A percentile compares a stretch with the other conserved stretches of the same genome.
phyloP scores from a whole-genome alignment of 495 filamentous ascomycete species.

The Poronia punctata region DNA sequence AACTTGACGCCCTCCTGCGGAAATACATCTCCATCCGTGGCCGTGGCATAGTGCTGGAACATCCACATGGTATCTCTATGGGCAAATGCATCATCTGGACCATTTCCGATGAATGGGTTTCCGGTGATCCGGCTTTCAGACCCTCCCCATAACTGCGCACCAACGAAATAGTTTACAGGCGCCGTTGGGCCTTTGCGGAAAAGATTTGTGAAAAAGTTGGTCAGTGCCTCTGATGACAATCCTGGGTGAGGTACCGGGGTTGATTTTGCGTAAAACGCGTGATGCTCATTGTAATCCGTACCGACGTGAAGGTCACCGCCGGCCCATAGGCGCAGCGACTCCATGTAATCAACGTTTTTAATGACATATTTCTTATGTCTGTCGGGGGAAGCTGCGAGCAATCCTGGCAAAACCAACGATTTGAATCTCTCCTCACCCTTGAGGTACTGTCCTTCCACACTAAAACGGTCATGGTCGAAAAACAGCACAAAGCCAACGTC shows the following conservation, averaged over 20 bases:
- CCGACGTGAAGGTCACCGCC: conserved; percentile 23
- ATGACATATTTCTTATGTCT: conserved; percentile 7
- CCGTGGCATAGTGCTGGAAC: conserved; percentile 41
- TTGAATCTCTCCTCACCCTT: conserved; percentile 17
- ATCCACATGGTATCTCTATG: conserved; percentile 43
- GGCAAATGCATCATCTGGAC: conserved; percentile 32
- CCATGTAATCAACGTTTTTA: conserved; percentile 18
- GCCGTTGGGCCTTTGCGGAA: conserved; percentile 1
- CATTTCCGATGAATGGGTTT: conserved; percentile 26
- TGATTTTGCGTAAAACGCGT: conserved; percentile 44
- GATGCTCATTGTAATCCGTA: conserved; percentile 22
- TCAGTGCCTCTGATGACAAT: conserved; percentile 17
- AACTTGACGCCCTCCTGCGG: conserved; percentile 31
- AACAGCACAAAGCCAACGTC: conserved; percentile 28
- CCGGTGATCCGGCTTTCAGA: conserved; percentile 33
- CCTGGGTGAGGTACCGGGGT: conserved; percentile 24
- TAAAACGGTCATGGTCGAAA: conserved; percentile 24
- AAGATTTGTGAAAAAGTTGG: conserved; percentile 32
- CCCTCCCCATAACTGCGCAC: conserved; percentile 45
- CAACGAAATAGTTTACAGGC: conserved; percentile 29
- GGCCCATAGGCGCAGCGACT: conserved; percentile 21
- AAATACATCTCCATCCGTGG: conserved; percentile 22
- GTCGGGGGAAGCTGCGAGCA: conserved; percentile 19
- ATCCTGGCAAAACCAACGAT: conserved; percentile 18
- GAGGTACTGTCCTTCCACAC: conserved; percentile 31